phyloP scores from a whole-genome alignment of 495 filamentous ascomycete species.

The Penicillium diatomitis region DNA sequence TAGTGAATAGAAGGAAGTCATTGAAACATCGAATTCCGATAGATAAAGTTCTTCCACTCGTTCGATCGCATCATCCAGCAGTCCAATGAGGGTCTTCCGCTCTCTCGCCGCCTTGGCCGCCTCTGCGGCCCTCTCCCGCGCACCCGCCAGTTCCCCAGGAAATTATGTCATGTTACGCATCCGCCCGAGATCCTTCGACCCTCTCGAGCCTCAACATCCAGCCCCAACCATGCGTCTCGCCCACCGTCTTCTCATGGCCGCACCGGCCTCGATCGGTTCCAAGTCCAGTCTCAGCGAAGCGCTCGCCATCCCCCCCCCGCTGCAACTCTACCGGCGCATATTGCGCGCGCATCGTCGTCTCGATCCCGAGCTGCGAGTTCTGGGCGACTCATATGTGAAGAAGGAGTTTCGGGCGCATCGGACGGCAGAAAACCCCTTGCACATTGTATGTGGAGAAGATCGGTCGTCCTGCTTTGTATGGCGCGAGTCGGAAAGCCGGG shows the following conservation, averaged over 20 bases:
- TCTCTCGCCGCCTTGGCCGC: constrained; percentile 18
- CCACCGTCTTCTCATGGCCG: constrained; percentile 36
- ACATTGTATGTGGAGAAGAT: constrained; percentile 54
- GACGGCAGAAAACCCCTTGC: constrained; percentile 79
- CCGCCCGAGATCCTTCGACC: neutral
- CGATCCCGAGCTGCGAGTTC: constrained; percentile 59
- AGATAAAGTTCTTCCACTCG: no score
- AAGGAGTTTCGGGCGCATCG: constrained; percentile 78
- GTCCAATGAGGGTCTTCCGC: neutral
- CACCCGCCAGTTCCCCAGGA: constrained; percentile 7
- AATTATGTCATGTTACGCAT: constrained; percentile 20
- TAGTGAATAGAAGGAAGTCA: no score
- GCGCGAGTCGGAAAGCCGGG: neutral
- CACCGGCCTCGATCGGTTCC: constrained; percentile 37
- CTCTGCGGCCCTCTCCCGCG: neutral
- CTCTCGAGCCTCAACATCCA: neutral
- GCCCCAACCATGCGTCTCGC: constrained; percentile 22
- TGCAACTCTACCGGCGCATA: constrained; percentile 80
- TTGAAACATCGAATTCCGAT: no score
- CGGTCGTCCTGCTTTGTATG: neutral
- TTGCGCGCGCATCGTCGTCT: constrained; percentile 81
- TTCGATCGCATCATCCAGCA: no score
- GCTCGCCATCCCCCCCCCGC: constrained; percentile 78
- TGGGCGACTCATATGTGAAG: constrained; percentile 89
- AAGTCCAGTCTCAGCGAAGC: constrained; percentile 46